phyloP scores from a whole-genome alignment of 495 filamentous ascomycete species.

The Hyaloscypha variabilis region DNA sequence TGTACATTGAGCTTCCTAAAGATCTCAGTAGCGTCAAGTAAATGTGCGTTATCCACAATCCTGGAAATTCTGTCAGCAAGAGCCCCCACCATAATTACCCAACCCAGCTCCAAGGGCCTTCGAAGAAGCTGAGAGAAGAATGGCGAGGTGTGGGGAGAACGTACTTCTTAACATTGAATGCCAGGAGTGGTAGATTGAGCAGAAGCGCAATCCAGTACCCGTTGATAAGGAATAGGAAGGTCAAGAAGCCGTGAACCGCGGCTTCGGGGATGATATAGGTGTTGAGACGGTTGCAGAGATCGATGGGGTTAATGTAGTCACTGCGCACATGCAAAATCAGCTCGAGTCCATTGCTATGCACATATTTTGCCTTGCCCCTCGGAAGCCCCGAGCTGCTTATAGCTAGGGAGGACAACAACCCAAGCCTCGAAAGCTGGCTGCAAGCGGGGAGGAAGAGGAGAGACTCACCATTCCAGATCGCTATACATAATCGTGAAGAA shows the following conservation, averaged over 20 bases:
- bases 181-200: slow-evolving; percentile 89
- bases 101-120: not conserved
- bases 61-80: slow-evolving; percentile 50
- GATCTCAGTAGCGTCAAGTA: slow-evolving; percentile 98
- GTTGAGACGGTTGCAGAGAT: slow-evolving; percentile 99
- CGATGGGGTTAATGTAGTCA: slow-evolving; percentile 99
- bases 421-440: not conserved
- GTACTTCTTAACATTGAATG: slow-evolving; percentile 97
- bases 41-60: slow-evolving; percentile 94
- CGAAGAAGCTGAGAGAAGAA: not conserved
- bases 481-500: slow-evolving; percentile 99
- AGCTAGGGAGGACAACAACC: not conserved
- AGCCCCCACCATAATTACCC: not conserved
- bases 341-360: not conserved
- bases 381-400: not conserved
- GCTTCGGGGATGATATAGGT: slow-evolving; percentile 99
- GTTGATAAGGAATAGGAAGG: slow-evolving; percentile 94
- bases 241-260: slow-evolving; percentile 93
- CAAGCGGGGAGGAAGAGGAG: not conserved
- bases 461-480: slow-evolving; percentile 92
- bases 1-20: slow-evolving; percentile 99
- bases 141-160: slow-evolving; percentile 31
- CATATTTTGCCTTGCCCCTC: not conserved
- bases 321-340: slow-evolving; percentile 47
- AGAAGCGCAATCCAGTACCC: slow-evolving; percentile 96